These are phyloP conservation scores for Amanita rubescens DNA, from an alignment of 768 basidiomycete genomes.

Conservation along the genomic window DNA sequence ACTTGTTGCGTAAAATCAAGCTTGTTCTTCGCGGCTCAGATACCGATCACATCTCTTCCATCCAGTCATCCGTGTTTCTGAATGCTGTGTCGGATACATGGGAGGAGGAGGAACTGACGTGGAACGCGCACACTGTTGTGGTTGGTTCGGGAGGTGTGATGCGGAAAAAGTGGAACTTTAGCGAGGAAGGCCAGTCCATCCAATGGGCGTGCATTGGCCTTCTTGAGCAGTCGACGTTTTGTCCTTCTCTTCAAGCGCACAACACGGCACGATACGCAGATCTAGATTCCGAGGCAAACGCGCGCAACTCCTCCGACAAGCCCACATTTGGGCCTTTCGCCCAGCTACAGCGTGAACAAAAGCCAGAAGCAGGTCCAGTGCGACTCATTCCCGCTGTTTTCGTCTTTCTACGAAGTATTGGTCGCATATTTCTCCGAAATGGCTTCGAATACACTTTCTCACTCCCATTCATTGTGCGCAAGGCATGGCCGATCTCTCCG, in stretches of 20 bases:
- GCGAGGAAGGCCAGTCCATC: slow-evolving; percentile 61
- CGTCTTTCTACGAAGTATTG: slow-evolving; percentile 70
- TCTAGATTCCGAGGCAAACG: slow-evolving; percentile 20
- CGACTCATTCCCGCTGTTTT: slow-evolving; percentile 55
- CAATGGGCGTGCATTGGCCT: slow-evolving; percentile 78
- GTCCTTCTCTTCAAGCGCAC: slow-evolving; percentile 19
- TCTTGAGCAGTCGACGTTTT: slow-evolving; percentile 43
- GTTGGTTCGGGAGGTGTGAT: slow-evolving; percentile 64
- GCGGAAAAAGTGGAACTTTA: slow-evolving; percentile 66
- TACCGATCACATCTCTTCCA: slow-evolving; percentile 31
- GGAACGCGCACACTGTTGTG: slow-evolving; percentile 59
- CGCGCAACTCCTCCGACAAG: slow-evolving; percentile 18
- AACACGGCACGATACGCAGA: slow-evolving; percentile 22
- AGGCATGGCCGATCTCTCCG: slow-evolving; percentile 72
- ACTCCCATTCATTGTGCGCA: slow-evolving; percentile 72
- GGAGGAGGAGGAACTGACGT: slow-evolving; percentile 60
- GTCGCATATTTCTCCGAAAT: slow-evolving; percentile 61
- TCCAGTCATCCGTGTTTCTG: slow-evolving; percentile 35
- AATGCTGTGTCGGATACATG: slow-evolving; percentile 28
- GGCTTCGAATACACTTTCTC: slow-evolving; percentile 73
- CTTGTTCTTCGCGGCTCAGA: slow-evolving; percentile 41
- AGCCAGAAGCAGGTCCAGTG: slow-evolving; percentile 26
- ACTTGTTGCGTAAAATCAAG: slow-evolving; percentile 50
- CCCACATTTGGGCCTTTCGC: slow-evolving; percentile 53
- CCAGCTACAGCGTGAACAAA: slow-evolving; percentile 32